phyloP scores from a whole-genome alignment of 2,329 filamentous ascomycete species.

The Ceratocystis diversiconidia region DNA sequence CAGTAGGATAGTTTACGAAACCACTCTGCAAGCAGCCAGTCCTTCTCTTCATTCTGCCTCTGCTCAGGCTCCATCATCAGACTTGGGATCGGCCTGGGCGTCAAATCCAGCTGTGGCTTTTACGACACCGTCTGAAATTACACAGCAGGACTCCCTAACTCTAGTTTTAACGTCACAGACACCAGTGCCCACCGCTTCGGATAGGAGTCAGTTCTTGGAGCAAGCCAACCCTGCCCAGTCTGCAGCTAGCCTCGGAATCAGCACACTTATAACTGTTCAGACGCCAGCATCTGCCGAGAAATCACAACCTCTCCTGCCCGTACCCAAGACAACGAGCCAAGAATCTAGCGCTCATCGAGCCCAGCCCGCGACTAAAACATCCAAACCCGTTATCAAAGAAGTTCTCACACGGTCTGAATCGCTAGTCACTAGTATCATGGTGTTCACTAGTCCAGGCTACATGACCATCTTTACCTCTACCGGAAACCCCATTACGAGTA shows the following conservation, averaged over 20 bases:
- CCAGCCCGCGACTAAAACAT: background rate
- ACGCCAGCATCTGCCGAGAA: background rate
- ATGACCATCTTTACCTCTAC: constrained; percentile 1
- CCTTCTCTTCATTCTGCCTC: background rate
- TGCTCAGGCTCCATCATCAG: background rate
- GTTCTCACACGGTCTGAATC: background rate
- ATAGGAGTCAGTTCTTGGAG: background rate
- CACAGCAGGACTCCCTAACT: background rate
- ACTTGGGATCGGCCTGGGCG: background rate
- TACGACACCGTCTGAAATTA: background rate
- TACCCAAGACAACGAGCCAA: background rate
- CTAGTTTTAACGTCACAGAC: background rate
- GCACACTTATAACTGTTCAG: background rate
- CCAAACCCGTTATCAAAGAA: background rate
- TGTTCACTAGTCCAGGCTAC: background rate
- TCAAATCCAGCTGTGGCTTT: background rate
- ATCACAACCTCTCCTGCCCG: background rate
- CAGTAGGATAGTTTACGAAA: too few species aligned
- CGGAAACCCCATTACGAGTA: background rate
- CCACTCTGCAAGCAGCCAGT: background rate
- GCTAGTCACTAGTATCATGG: background rate
- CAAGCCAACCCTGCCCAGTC: background rate
- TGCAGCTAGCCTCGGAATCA: background rate
- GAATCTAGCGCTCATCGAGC: background rate
- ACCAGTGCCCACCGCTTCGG: background rate